phyloP scores from a whole-genome alignment of 495 filamentous ascomycete species.

The Xylaria sp. region DNA sequence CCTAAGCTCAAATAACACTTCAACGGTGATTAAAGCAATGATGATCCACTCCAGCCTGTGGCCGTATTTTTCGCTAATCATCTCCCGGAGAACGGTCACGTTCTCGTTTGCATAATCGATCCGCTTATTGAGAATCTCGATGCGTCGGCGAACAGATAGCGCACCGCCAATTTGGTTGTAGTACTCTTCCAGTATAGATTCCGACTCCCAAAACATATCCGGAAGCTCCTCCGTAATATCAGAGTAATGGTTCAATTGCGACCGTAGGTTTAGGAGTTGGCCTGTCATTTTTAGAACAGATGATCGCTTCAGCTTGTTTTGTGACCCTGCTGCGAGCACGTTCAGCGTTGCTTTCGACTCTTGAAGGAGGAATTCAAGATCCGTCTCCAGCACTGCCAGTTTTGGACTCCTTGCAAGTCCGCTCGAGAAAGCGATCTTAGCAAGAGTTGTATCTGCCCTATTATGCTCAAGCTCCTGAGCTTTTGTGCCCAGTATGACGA shows the following conservation, averaged over 20 bases:
- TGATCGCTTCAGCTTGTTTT: slow-evolving; percentile 70
- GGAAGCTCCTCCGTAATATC: slow-evolving; percentile 95
- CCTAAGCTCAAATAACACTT: slow-evolving; percentile 72
- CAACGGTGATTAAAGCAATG: slow-evolving; percentile 89
- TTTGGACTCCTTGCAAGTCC: slow-evolving; percentile 96
- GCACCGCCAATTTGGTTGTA: slow-evolving; percentile 92
- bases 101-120: slow-evolving; percentile 98
- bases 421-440: slow-evolving; percentile 95
- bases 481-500: slow-evolving; percentile 83
- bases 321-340: slow-evolving; percentile 77
- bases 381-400: slow-evolving; percentile 87
- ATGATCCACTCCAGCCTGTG: slow-evolving; percentile 96
- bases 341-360: slow-evolving; percentile 66
- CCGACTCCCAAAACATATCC: slow-evolving; percentile 95
- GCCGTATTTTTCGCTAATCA: slow-evolving; percentile 87
- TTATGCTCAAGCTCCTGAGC: slow-evolving; percentile 51
- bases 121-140: slow-evolving; percentile 91
- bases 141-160: slow-evolving; percentile 90
- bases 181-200: slow-evolving; percentile 86
- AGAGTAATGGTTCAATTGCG: slow-evolving; percentile 94
- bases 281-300: slow-evolving; percentile 94
- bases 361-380: slow-evolving; percentile 83
- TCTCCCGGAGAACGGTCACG: slow-evolving; percentile 84
- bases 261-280: slow-evolving; percentile 86
- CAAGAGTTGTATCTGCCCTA: slow-evolving; percentile 75